Conservation (phyloP, 495 filamentous ascomycete genomes). For the Saxophila tyrrhenica region DNA sequence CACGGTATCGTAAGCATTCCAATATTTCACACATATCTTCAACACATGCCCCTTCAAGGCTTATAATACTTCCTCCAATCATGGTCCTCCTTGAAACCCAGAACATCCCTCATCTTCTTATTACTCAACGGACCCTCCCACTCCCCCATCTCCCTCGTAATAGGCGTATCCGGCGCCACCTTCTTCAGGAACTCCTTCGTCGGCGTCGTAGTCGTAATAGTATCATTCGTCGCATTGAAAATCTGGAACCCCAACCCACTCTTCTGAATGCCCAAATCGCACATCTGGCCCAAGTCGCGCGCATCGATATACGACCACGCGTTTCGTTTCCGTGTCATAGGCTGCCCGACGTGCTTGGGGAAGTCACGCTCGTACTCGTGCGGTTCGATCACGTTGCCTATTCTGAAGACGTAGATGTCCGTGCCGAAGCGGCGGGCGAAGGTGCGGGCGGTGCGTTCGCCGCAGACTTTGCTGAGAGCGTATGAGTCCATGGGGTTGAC, state of each 20-base stretch:
- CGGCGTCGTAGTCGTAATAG: conserved; percentile 38
- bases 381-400: conserved; percentile 48
- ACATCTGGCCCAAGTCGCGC: conserved; percentile 48
- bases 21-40: too few relatives aligned
- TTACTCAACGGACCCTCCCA: conserved; percentile 49
- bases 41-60: neutral
- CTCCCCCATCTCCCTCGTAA: conserved; percentile 43
- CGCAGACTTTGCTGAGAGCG: conserved; percentile 48
- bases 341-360: conserved; percentile 37
- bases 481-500: conserved; percentile 46
- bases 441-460: conserved; percentile 42
- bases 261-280: conserved; percentile 38
- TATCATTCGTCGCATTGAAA: conserved; percentile 52
- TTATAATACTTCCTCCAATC: conserved; percentile 38
- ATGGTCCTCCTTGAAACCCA: conserved; percentile 47
- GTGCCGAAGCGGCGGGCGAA: conserved; percentile 42
- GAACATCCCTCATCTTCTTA: conserved; percentile 44
- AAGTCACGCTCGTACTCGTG: conserved; percentile 47
- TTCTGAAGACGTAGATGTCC: conserved; percentile 49
- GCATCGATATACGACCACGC: conserved; percentile 53
- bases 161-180: conserved; percentile 34
- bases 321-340: conserved; percentile 39
- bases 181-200: conserved; percentile 40
- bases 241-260: conserved; percentile 46
- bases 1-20: too few relatives aligned